Evolutionary conservation across 805 yeast genomes (phyloP), one percentile per base, ranked within the genome.

Genomic region (Candida stauntonica): DNA sequence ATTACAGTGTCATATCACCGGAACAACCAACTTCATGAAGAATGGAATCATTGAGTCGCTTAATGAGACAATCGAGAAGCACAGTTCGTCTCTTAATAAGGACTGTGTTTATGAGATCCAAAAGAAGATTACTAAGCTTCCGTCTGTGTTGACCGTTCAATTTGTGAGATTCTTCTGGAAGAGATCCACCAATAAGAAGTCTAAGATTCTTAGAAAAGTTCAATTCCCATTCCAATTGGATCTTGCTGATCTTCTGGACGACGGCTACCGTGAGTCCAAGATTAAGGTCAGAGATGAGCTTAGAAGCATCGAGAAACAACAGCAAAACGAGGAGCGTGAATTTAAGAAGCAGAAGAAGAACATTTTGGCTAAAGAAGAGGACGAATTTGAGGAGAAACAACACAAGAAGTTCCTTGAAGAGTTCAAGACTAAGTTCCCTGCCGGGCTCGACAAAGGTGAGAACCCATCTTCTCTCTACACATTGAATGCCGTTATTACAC

Each of bases 131-230:
- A 74, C 83, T 1, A 78, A 84, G 57, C 67, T 93, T 48, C 99
- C 99, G 42, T 81, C 85, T 55, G 82, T 81, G 58, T 70, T 93
- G 51, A 85, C 91, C 8, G 87, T 93, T 29, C 95, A 93, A 59
- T 93, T 85, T 63, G 93, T 93, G 46, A 76, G 99, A 57, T 93
- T 93, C 60, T 93, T 79, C 62, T 93, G 99, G 99, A 86, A 91
- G 59, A 77, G 91, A 57, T 95, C 91, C 41, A 85, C 94, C 4
- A 77, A 77, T 48, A 85, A 83, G 63, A 93, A 93, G 67, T 84
- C 96, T 15, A 93, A 93, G 64, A 93, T 93, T 58, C 71, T 93
- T 60, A 80, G 99, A 60, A 87, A 83, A 65, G 99, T 93, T 18
- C 85, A 81, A 47, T 93, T 93, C 66, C 99, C 99, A 29, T 85